These are phyloP conservation scores for Salix viminalis DNA, from an alignment of 345 rosid genomes.

Conservation along the genomic window DNA sequence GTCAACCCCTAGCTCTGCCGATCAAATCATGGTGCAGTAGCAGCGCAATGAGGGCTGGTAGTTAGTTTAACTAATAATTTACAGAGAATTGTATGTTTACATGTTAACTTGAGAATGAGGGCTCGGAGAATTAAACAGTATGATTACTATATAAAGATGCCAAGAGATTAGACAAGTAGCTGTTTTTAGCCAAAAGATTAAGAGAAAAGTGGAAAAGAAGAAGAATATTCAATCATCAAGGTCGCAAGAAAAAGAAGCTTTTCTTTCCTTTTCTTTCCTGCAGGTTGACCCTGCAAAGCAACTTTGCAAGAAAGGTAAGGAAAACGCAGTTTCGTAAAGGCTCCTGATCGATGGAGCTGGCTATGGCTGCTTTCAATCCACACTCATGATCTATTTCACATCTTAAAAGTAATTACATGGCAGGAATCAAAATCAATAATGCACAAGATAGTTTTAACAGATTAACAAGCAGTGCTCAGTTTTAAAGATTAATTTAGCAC, in stretches of 20 bases:
- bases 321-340: neutral
- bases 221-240: slow-evolving; percentile 2
- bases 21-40: neutral
- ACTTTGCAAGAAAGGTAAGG: neutral
- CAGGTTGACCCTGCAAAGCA: neutral
- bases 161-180: neutral
- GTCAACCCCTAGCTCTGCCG: neutral
- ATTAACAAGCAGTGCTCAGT: neutral
- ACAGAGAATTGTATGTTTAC: neutral
- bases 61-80: too few species aligned
- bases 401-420: neutral
- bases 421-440: neutral
- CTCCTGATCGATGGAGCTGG: neutral
- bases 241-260: slow-evolving; percentile 1
- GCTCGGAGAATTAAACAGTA: neutral
- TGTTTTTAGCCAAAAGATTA: neutral
- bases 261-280: neutral
- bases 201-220: neutral
- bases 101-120: neutral
- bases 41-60: neutral
- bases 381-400: neutral
- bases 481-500: neutral
- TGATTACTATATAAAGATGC: neutral
- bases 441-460: neutral
- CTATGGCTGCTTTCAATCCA: neutral